Evolutionary conservation across 768 basidiomycete species (phyloP), one percentile per base, ranked within the genome.

Genomic region (Exidia glandulosa): DNA sequence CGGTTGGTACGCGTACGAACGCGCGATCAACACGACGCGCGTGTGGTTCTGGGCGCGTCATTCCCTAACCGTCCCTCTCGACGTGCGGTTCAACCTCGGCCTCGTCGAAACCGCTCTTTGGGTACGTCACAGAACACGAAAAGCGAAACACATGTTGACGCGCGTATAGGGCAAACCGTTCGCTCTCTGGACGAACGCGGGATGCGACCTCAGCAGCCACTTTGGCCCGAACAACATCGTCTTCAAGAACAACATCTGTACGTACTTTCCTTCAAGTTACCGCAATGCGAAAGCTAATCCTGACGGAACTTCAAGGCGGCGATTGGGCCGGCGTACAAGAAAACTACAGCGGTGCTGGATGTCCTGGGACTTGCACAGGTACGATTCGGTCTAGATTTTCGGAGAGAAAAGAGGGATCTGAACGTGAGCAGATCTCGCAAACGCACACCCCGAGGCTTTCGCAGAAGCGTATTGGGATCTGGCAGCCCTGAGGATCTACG

Each of bases 211-310:
- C 50, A 62, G 73, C 54, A 71, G 74, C 55, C 72, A 82, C 60
- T 83, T 88, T 64, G 72, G 76, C 10, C 62, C 74, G 1, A 79
- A 87, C 66, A 83, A 81, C 62, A 87, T 87, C 59, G 73, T 87
- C 62, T 83, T 89, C 64, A 82, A 88, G 64, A 75, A 87, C 60
- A 82, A 85, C 2, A 81, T 87, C 66, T 87, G 86, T 86, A 63
- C 65, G 82, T 71, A 5, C 25, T 27, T 10, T 45, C 59, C 6
- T 32, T 3, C 54, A 31, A 60, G 60, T 56, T 32, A 29, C 23
- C 32, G 14, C n/a, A 34, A 31, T 47, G 12, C 37, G 23, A 57
- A 59, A 50, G 33, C 37, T 52, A 41, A 32, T 55, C 10, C 19
- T 27, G 12, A 27, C 47, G 4, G 3, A 16, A 14, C 2, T 55